phyloP scores from a whole-genome alignment of 2,329 filamentous ascomycete genomes.

The Corniculantispora saksenae region DNA sequence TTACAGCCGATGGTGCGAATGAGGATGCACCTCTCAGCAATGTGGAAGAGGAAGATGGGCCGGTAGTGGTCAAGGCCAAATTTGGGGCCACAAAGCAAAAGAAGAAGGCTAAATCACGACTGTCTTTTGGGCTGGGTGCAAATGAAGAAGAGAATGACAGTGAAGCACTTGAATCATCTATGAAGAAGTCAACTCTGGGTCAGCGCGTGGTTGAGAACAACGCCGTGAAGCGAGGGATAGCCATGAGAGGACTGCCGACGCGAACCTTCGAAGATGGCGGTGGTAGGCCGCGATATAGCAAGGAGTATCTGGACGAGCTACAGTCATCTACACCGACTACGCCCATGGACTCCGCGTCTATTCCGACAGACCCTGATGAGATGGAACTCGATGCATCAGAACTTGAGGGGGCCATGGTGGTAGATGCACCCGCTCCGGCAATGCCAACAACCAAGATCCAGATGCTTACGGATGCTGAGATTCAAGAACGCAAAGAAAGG shows the following conservation, averaged over 20 bases:
- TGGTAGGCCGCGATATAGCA: constrained; percentile 77
- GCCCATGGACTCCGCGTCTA: constrained; percentile 61
- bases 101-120: constrained; percentile 63
- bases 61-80: constrained; percentile 52
- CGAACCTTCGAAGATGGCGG: constrained; percentile 61
- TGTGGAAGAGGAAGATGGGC: constrained; percentile 47
- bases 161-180: constrained; percentile 52
- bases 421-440: constrained; percentile 46
- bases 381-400: constrained; percentile 62
- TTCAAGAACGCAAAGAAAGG: constrained; percentile 86
- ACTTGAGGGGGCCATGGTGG: constrained; percentile 65
- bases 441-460: constrained; percentile 39
- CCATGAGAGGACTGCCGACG: constrained; percentile 53
- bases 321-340: constrained; percentile 83
- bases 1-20: constrained; percentile 47
- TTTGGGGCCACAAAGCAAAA: constrained; percentile 60
- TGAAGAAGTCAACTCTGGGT: constrained; percentile 65
- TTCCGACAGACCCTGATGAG: constrained; percentile 47
- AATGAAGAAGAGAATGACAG: constrained; percentile 52
- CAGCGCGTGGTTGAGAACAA: constrained; percentile 68
- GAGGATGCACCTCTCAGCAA: constrained; percentile 34
- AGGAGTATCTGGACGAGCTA: constrained; percentile 82
- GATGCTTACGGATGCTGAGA: constrained; percentile 82
- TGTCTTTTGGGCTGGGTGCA: constrained; percentile 72
- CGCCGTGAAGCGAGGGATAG: constrained; percentile 55